Conservation (phyloP, 1,284 basidiomycete species). For the Sanghuangporus baumii region DNA sequence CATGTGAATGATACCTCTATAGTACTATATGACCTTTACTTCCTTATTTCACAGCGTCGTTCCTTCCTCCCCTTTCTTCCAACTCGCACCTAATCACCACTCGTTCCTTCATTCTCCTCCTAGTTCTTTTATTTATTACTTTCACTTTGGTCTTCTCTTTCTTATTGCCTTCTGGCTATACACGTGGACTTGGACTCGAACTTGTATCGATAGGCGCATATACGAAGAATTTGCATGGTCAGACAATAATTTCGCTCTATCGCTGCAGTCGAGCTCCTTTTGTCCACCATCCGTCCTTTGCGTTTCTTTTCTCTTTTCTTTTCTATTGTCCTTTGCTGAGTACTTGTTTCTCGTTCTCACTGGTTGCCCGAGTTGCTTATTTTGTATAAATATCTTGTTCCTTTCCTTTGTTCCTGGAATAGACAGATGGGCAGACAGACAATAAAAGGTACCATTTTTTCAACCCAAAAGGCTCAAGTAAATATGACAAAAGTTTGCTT, state of each 20-base stretch:
- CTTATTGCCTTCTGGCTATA: background rate
- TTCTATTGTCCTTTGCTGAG: too few species aligned
- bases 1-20: too few species aligned
- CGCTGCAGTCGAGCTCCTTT: background rate
- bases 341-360: too few species aligned
- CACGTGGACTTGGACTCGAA: background rate
- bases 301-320: background rate
- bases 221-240: too few species aligned
- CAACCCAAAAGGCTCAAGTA: background rate
- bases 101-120: background rate
- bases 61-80: background rate
- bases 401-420: too few species aligned
- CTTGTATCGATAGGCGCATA: background rate
- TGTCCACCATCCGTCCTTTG: background rate
- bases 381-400: too few species aligned
- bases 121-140: background rate
- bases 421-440: too few species aligned
- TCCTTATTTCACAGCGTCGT: background rate
- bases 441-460: background rate
- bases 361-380: too few species aligned
- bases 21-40: too few species aligned
- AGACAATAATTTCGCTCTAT: background rate
- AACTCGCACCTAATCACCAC: background rate
- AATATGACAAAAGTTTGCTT: background rate
- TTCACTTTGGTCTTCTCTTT: background rate